These are phyloP conservation scores for Zopfochytrium polystomum DNA, from an alignment of 371 early-diverging fungal genomes.

Conservation along the genomic window DNA sequence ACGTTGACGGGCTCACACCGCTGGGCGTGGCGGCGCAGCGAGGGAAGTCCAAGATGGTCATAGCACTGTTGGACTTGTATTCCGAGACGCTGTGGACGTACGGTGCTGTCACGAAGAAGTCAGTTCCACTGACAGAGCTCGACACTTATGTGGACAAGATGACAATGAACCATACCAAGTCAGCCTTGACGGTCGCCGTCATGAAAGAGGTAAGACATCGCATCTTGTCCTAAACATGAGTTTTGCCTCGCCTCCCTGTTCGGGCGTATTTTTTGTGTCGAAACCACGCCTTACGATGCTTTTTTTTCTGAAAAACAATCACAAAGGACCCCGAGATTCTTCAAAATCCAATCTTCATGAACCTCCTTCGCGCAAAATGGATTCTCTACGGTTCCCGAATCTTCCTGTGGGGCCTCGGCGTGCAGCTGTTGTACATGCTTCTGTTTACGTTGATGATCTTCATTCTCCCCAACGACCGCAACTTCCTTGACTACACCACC, in stretches of 20 bases:
- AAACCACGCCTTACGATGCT: no score
- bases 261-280: neutral
- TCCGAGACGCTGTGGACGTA: constrained; percentile 18
- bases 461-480: constrained; percentile 20
- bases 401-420: constrained; percentile 13
- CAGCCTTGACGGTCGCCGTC: constrained; percentile 25
- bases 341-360: constrained; percentile 22
- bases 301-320: no score
- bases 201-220: constrained; percentile 5
- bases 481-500: constrained; percentile 11
- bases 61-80: constrained; percentile 20
- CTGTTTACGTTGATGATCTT: constrained; percentile 15
- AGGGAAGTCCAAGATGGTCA: constrained; percentile 17
- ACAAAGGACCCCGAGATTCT: constrained; percentile 22
- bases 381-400: constrained; percentile 19
- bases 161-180: constrained; percentile 22
- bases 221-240: neutral
- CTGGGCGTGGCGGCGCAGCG: constrained; percentile 27
- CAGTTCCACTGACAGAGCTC: constrained; percentile 21
- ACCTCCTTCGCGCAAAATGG: constrained; percentile 33
- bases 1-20: constrained; percentile 20
- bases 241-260: neutral
- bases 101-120: constrained; percentile 8
- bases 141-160: constrained; percentile 22
- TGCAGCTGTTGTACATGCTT: constrained; percentile 22